Evolutionary conservation across 495 filamentous ascomycete genomes (phyloP).

Genomic region (Hypoxylon cercidicola): DNA sequence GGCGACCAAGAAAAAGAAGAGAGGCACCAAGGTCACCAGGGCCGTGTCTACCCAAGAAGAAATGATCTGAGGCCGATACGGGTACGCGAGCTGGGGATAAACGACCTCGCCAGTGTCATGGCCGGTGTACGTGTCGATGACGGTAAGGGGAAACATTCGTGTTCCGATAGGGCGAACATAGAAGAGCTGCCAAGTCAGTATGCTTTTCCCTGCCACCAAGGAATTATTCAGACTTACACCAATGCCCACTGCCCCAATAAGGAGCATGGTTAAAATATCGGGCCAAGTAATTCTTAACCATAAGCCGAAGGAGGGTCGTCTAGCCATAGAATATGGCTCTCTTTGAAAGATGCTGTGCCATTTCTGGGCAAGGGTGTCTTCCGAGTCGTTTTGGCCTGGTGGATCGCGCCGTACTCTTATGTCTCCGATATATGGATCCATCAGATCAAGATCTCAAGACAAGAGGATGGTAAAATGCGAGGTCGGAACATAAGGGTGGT

Average conservation of each 20-base stretch:
- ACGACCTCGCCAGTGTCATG: conserved; percentile 55
- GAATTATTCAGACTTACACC: conserved; percentile 45
- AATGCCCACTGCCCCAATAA: conserved; percentile 57
- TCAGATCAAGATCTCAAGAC: conserved; percentile 1
- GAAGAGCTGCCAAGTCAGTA: conserved; percentile 46
- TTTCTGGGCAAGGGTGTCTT: not conserved
- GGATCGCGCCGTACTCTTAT: conserved; percentile 18
- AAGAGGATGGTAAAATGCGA: not conserved
- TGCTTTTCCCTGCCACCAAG: conserved; percentile 1
- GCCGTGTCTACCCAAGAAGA: conserved; percentile 57
- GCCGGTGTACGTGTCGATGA: conserved; percentile 32
- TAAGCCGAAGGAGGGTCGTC: conserved; percentile 53
- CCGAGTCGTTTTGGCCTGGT: not conserved
- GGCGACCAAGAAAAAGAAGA: conserved; percentile 53
- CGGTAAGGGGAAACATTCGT: conserved; percentile 57
- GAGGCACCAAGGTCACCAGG: conserved; percentile 52
- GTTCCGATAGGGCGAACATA: conserved; percentile 50
- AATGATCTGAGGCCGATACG: conserved; percentile 58
- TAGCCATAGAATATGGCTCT: conserved; percentile 44
- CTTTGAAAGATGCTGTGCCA: not conserved
- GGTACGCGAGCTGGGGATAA: conserved; percentile 61
- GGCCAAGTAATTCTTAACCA: conserved; percentile 58
- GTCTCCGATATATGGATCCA: conserved; percentile 36
- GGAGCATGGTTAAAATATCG: conserved; percentile 59
- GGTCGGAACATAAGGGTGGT: not conserved